Base-by-base conservation (phyloP, 2,329 filamentous ascomycete species). In the Talaromyces pinophilus region DNA sequence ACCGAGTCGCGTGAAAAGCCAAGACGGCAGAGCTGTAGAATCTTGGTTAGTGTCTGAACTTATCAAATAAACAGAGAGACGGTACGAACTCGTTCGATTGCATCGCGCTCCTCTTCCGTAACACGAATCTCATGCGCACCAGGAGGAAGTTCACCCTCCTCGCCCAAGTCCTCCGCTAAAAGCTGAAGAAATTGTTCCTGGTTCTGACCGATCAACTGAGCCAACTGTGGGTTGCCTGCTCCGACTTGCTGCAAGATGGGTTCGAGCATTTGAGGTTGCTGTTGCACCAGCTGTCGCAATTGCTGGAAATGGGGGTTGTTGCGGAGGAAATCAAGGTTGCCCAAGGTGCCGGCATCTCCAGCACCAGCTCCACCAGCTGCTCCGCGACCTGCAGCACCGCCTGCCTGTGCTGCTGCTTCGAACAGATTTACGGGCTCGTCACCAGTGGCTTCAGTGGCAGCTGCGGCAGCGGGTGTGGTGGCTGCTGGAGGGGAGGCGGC, bases 241-340 rank as follows among this genome's bases (percentile, higher is more conserved):
- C 92, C 93, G 44, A 99, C 92, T 80, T 97, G 93, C 80, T 98
- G 94, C 65, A 99, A 84, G 72, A 99, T 98, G 6, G 95, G 94
- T 83, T 99, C 95, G 25, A 99, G 89, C 95, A 99, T 99, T 78
- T 95, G 91, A 19, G 95, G 95, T 78, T 98, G 92, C 79, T 97
- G 93, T 81, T 99, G 95, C 54, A 99, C 94, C 25, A 99, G 90
- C 81, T 97, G 93, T 69, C 95, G 91, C 67, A 99, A 87, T 81
- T 99, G 95, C 82, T 98, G 95, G 82, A 99, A 99, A 80, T 98
- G 94, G 28, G 93, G 90, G 78, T 98, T 98, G 80, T 93, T 92
- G 75, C 95, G 90, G 65, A 99, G 84, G 78, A 97, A 98, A 70
- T 98, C 94, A 67, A 99, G 87, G 75, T 93, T 96, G 30, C 90